Base-by-base conservation (phyloP, 805 yeast genomes). In the Nakazawaea molendinolei region DNA sequence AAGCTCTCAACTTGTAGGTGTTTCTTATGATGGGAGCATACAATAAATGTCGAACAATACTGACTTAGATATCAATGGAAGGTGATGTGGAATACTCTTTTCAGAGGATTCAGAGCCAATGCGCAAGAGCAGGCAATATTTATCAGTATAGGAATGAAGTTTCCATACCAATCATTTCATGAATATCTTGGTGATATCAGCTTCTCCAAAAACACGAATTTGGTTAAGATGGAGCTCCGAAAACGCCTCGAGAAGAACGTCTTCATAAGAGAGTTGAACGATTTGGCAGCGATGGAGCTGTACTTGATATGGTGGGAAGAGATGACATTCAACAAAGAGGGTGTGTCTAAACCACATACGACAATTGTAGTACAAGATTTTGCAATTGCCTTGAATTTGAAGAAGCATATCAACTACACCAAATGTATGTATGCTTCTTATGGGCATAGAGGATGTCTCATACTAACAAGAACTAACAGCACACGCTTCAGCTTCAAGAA, bases 1-100 rank as follows among this genome's bases (percentile, higher is more conserved):
- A 5, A 19, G 31, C 9, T n/a, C 31, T 3, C 39, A 36, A 26
- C 22, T 36, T 17, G 35, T 36, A 18, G 23, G 38, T 34, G 5
- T 10, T 8, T 3, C n/a, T n/a, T 5, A 13, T 5, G n/a, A 28
- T n/a, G n/a, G n/a, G n/a, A n/a, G n/a, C n/a, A n/a, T n/a, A n/a
- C n/a, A n/a, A n/a, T n/a, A n/a, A n/a, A n/a, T n/a, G n/a, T n/a
- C n/a, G n/a, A n/a, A n/a, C 9, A 9, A 9, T 27, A 16, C 30
- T 27, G 8, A 27, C 19, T 8, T 7, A 8, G 19, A 12, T 5
- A 25, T 25, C 4, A 5, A 25, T 25, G 8, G 16, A 10, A 34
- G 38, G 9, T 28, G 27, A 31, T 36, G 23, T 36, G 39, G 39
- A 36, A 36, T 25, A 9, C 9, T 13, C 9, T 36, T 7, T 8